Percentiles rank a stretch among this genome's conserved stretches.
Evolutionary conservation across 148 eudicot species (phyloP).

Genomic region (Fagopyrum tataricum): DNA sequence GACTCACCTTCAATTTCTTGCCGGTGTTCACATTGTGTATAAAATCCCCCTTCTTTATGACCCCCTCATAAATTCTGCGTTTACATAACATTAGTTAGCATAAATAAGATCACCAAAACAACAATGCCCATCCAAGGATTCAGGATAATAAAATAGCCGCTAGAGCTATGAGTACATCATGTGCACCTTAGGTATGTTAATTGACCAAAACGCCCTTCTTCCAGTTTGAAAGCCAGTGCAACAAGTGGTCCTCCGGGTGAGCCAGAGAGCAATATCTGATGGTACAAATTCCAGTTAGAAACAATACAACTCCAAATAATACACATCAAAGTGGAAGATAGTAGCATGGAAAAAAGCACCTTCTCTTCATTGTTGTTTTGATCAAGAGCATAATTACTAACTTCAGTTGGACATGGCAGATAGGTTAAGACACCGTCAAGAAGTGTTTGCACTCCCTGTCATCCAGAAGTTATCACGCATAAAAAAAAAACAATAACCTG

Average conservation of each 20-base stretch:
- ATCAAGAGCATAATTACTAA: conserved; percentile 82
- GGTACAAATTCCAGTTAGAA: conserved; percentile 12
- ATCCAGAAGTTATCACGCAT: conserved; percentile 15
- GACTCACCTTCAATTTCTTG: conserved; percentile 77
- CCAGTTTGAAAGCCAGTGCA: conserved; percentile 92
- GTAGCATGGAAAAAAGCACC: conserved; percentile 30
- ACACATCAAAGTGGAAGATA: background rate
- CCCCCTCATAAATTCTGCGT: conserved; percentile 91
- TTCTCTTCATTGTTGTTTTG: conserved; percentile 86
- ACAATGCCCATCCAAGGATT: background rate
- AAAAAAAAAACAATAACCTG: background rate
- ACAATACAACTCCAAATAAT: conserved; percentile 3
- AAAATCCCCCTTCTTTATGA: conserved; percentile 86
- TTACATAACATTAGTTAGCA: conserved; percentile 15
- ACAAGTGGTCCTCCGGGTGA: conserved; percentile 82
- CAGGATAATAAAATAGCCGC: background rate
- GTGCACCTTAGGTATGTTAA: conserved; percentile 79
- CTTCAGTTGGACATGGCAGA: conserved; percentile 91
- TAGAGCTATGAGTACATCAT: background rate
- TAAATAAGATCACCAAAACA: background rate
- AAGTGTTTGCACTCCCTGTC: conserved; percentile 92
- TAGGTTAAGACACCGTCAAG: conserved; percentile 85
- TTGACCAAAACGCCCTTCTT: conserved; percentile 95
- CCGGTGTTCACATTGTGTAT: conserved; percentile 83
- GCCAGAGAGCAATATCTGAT: conserved; percentile 63